These are phyloP conservation scores for Leccinum fibrillosum DNA, from an alignment of 768 basidiomycete genomes.

Conservation along the genomic window DNA sequence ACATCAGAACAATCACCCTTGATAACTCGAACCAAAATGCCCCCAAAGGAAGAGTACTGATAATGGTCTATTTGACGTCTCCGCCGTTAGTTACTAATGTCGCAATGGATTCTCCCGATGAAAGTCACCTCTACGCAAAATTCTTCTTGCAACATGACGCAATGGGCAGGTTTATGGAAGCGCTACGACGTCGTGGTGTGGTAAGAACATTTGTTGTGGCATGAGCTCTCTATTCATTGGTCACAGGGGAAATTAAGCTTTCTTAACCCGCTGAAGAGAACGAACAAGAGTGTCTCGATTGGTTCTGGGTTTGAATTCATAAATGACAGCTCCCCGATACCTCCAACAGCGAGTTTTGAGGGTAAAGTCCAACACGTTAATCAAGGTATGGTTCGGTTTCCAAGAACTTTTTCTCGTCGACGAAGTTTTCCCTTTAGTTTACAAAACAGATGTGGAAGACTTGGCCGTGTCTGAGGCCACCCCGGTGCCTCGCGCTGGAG, in stretches of 20 bases:
- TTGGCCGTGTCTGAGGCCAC: background rate
- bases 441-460: slow-evolving; percentile 27
- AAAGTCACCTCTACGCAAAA: slow-evolving; percentile 26
- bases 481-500: background rate
- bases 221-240: background rate
- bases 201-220: slow-evolving; percentile 30
- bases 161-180: slow-evolving; percentile 38
- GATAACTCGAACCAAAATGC: slow-evolving; percentile 21
- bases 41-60: slow-evolving; percentile 16
- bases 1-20: slow-evolving; percentile 26
- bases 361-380: slow-evolving; percentile 31
- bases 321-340: slow-evolving; percentile 19
- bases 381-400: slow-evolving; percentile 16
- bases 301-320: slow-evolving; percentile 25
- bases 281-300: slow-evolving; percentile 23
- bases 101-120: slow-evolving; percentile 19
- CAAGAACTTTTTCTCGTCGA: background rate
- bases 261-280: slow-evolving; percentile 19
- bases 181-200: slow-evolving; percentile 44
- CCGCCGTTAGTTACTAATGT: slow-evolving; percentile 39
- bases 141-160: slow-evolving; percentile 38
- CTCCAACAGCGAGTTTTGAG: slow-evolving; percentile 29
- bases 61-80: slow-evolving; percentile 32
- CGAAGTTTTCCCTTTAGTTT: slow-evolving; percentile 17
- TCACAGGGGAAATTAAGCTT: slow-evolving; percentile 30